Percentiles rank a stretch among this genome's conserved stretches.
phyloP scores from a whole-genome alignment of 1,284 basidiomycete species.

The Schizophyllum commune region DNA sequence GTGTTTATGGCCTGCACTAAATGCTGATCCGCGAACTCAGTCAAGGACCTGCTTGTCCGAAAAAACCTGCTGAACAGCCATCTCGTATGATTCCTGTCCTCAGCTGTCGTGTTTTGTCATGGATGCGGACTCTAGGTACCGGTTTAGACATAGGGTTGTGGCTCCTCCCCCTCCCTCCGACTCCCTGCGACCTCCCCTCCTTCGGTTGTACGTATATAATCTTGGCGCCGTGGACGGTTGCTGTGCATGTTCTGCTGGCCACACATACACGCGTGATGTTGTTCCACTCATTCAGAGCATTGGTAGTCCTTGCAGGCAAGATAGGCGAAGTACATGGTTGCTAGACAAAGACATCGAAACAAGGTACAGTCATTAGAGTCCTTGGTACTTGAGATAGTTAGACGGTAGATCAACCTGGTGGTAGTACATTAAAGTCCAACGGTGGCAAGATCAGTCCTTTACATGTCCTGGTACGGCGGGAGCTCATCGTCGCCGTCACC shows the following conservation, averaged over 20 bases:
- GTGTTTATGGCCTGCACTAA: not conserved
- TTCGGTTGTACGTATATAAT: not conserved
- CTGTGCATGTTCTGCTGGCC: not conserved
- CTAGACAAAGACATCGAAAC: not conserved
- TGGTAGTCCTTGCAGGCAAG: not conserved
- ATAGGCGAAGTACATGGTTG: not conserved
- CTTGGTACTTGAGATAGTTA: too few relatives aligned
- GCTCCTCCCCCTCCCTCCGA: not conserved
- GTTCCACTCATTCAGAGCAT: not conserved
- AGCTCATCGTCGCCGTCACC: constrained; percentile 41
- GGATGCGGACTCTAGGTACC: not conserved
- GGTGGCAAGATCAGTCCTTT: constrained; percentile 9
- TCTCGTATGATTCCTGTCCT: not conserved
- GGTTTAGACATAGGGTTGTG: not conserved
- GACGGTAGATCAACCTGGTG: not conserved
- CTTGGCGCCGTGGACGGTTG: not conserved
- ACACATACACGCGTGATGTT: not conserved
- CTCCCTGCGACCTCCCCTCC: not conserved
- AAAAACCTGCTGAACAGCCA: not conserved
- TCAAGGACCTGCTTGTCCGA: not conserved
- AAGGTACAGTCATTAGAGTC: not conserved
- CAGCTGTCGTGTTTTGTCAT: not conserved
- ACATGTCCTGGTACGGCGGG: constrained; percentile 61
- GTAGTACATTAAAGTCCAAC: not conserved
- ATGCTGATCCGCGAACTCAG: not conserved